Evolutionary conservation across 2,329 filamentous ascomycete genomes (phyloP), one percentile per base, ranked within the genome.

Genomic region (Fusarium temperatum): DNA sequence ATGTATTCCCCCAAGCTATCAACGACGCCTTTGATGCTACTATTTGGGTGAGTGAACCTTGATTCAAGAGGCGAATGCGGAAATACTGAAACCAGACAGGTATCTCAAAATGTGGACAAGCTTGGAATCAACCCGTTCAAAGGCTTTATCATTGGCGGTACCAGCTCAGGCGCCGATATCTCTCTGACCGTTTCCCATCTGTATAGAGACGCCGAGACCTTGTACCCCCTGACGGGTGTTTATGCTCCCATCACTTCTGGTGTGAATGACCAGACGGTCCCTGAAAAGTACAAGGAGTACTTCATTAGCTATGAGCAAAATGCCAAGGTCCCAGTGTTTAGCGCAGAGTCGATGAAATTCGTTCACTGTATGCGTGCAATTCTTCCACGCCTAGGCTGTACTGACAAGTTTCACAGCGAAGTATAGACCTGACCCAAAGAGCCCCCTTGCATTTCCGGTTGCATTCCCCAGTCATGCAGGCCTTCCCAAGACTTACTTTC

Each of bases 401-500:
- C 57, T 72, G 12, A 73, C 35, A 18, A 7, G 22, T 24, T 41
- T 12, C 26, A 28, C 54, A 81, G 78, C 73, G 24, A 72, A 72
- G 13, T 80, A 82, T 57, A 77, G 78, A 38, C 73, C 76, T 10
- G 71, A 73, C 22, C 61, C 62, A 14, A 73, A 30, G 17, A 78
- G 73, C 53, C 78, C 78, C 24, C 61, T 80, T 6, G 78, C 73
- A 18, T 78, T 74, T 18, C 78, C 80, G 4, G 48, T 80, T n/a
- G 70, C 70, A 12, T 73, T 74, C 39, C 56, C 66, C 28, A 74
- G 51, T 26, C 70, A 73, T 18, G 55, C 63, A 20, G 69, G 72
- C 6, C 68, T 81, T 20, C 80, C 78, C 17, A 81, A 75, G 68
- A 81, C 80, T 13, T 82, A 81, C 55, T 81, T 82, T 26, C 80